Base-by-base conservation (phyloP, 1,284 basidiomycete species). In the Meira nashicola region DNA sequence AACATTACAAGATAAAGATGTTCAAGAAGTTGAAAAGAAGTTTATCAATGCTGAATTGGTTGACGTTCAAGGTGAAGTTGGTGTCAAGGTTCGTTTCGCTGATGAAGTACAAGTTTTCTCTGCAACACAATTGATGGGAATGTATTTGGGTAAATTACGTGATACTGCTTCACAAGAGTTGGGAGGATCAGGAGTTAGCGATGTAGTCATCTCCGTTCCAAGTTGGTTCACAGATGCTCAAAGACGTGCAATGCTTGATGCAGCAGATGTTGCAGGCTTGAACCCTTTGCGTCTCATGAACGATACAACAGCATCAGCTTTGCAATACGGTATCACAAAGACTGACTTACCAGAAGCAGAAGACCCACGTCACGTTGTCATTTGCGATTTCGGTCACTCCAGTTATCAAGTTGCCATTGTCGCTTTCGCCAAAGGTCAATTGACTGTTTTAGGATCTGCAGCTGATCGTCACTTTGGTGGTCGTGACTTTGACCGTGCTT, bases 241-340 rank as follows among this genome's bases (percentile, higher is more conserved):
- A 65, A 68, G 75, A 50, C 71, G 74, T 46, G 75, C 74, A 19
- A 66, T 70, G 62, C 74, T 77, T 47, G 71, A 75, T 46, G 74
- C 75, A 38, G 75, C 75, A 21, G 75, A 76, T 60, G 74, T 77
- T 44, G 75, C 75, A 19, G 70, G 70, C 56, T 65, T 77, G 56
- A 77, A 77, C 71, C 72, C 75, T 2, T 67, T 77, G 51, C 72
- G 75, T 51, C 66, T 76, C 25, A 67, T 77, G 57, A 77, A 77
- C 67, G 75, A 77, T 67, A 76, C 71, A 55, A 77, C 75, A 43
- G 75, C 75, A 51, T 66, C 74, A 21, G 75, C 75, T 25, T 69
- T 77, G 57, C 69, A 74, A 23, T 77, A 76, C 63, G 75, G 75
- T 62, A 76, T 77, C 66, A 76, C 75, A 54, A 77, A 77, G 70